A percentile compares a stretch with the other conserved stretches of the same genome.
phyloP scores from a whole-genome alignment of 2,329 filamentous ascomycete genomes.

The Botrytis cinerea region DNA sequence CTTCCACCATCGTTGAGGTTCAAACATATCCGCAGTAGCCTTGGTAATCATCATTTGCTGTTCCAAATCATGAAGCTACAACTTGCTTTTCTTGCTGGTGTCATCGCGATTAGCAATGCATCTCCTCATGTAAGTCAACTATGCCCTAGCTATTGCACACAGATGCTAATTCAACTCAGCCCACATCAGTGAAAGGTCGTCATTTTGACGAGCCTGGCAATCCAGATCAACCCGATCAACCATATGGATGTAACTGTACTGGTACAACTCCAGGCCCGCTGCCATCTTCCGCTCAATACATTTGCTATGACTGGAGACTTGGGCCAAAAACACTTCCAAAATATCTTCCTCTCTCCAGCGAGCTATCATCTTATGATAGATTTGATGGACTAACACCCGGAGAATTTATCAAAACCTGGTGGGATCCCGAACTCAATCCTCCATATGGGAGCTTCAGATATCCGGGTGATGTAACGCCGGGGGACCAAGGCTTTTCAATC shows the following conservation, averaged over 20 bases:
- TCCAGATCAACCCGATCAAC: not conserved
- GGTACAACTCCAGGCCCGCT: constrained; percentile 9
- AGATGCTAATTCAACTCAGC: not conserved
- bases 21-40: not conserved
- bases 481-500: constrained; percentile 8
- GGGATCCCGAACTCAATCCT: not conserved
- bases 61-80: constrained; percentile 11
- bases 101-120: constrained; percentile 16
- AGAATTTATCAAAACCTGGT: constrained; percentile 18
- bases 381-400: constrained; percentile 16
- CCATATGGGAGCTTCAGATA: not conserved
- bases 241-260: constrained; percentile 18
- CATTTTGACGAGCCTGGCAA: not conserved
- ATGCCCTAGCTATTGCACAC: not conserved
- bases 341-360: constrained; percentile 15
- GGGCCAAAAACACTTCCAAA: constrained; percentile 15
- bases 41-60: not conserved
- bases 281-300: constrained; percentile 12
- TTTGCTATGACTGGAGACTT: constrained; percentile 15
- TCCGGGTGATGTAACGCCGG: not conserved
- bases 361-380: constrained; percentile 21
- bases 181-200: not conserved
- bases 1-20: not conserved
- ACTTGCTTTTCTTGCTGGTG: not conserved
- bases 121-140: constrained; percentile 16